A percentile compares a stretch with the other conserved stretches of the same genome.
Conservation (phyloP, 192 early-diverging fungal species). For the Gaertneriomyces semiglobifer region DNA sequence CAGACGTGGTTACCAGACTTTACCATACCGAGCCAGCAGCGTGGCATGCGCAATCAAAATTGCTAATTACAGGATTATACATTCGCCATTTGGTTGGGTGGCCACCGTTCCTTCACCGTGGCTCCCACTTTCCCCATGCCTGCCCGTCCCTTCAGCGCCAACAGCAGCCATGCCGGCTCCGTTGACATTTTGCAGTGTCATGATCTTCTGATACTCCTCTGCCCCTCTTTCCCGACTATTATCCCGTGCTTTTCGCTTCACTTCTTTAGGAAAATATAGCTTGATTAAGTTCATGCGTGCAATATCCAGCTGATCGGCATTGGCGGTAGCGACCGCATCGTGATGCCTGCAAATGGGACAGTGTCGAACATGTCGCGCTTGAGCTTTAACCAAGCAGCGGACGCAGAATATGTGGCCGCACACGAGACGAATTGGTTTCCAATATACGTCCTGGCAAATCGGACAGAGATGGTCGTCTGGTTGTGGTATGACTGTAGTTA, state of each 20-base stretch:
- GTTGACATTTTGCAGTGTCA: constrained; percentile 34
- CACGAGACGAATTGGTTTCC: constrained; percentile 72
- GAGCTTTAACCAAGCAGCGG: constrained; percentile 75
- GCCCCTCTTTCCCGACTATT: constrained; percentile 60
- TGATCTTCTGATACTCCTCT: constrained; percentile 59
- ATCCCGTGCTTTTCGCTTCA: constrained; percentile 66
- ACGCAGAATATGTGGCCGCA: constrained; percentile 79
- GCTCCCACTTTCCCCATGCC: neutral
- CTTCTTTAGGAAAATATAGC: constrained; percentile 75
- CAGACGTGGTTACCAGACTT: too few species aligned
- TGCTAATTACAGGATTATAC: too few species aligned
- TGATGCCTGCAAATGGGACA: constrained; percentile 72
- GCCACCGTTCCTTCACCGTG: too few species aligned
- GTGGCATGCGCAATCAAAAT: too few species aligned
- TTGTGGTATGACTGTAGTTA: constrained; percentile 74
- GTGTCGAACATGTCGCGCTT: constrained; percentile 54
- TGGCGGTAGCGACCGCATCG: constrained; percentile 58
- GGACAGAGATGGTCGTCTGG: constrained; percentile 76
- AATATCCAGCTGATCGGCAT: constrained; percentile 42
- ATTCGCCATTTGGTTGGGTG: too few species aligned
- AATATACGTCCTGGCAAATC: constrained; percentile 72
- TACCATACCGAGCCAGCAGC: too few species aligned
- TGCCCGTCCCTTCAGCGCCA: neutral
- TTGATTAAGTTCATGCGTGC: constrained; percentile 68
- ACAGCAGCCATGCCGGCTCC: neutral